phyloP scores from a whole-genome alignment of 2,329 filamentous ascomycete species.

The Alternaria brassicicola region DNA sequence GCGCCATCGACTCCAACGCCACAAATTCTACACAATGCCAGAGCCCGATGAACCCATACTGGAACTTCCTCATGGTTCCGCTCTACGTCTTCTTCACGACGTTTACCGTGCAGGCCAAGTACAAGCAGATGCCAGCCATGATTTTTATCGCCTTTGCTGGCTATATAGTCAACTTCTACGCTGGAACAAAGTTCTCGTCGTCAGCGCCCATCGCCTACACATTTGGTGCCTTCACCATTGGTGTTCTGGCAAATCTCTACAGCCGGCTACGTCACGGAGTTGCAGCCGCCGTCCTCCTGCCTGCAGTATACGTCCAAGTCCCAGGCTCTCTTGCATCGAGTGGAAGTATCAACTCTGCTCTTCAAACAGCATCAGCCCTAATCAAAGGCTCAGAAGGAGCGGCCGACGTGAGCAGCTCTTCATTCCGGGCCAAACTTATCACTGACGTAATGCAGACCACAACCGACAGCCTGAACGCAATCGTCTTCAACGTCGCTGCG shows the following conservation, averaged over 20 bases:
- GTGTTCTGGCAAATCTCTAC: constrained; percentile 79
- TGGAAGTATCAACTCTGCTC: constrained; percentile 37
- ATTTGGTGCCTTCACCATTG: constrained; percentile 75
- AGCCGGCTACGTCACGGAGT: constrained; percentile 65
- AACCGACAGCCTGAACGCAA: constrained; percentile 30
- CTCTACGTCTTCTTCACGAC: constrained; percentile 73
- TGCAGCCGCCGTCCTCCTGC: constrained; percentile 44
- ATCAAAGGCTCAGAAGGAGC: constrained; percentile 28
- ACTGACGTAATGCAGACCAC: constrained; percentile 22
- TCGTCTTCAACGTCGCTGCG: constrained; percentile 54
- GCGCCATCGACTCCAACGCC: constrained; percentile 53
- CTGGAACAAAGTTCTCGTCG: constrained; percentile 67
- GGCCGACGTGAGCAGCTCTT: constrained; percentile 26
- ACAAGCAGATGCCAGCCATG: constrained; percentile 78
- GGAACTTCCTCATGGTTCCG: constrained; percentile 73
- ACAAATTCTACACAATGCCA: constrained; percentile 51
- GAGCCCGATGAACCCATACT: constrained; percentile 56
- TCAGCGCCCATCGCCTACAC: constrained; percentile 78
- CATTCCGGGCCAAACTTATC: background rate
- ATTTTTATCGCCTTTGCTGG: constrained; percentile 72
- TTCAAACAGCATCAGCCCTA: constrained; percentile 36
- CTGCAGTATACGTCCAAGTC: constrained; percentile 44
- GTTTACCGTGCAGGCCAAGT: constrained; percentile 80
- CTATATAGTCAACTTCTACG: constrained; percentile 77
- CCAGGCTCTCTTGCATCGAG: constrained; percentile 41